Conservation (phyloP, 257 asterid genomes). For the Scutellaria galericulata region DNA sequence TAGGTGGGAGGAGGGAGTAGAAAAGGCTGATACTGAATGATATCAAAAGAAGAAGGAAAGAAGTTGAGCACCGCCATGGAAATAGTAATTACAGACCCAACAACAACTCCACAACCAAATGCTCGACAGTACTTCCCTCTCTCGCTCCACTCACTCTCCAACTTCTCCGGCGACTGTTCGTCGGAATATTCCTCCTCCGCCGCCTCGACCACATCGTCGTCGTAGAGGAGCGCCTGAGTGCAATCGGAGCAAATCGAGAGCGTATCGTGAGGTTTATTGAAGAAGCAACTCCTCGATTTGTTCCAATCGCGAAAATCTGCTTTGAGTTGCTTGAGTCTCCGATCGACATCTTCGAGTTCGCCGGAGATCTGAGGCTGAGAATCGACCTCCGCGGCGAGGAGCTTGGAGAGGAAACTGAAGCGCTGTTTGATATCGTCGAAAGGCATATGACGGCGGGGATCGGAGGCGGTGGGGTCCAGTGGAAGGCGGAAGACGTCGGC, state of each 20-base stretch:
- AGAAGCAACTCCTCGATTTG: not conserved
- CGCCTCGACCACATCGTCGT: not conserved
- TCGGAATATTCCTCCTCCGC: not conserved
- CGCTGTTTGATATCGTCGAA: slow-evolving; percentile 45
- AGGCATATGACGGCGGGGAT: slow-evolving; percentile 21
- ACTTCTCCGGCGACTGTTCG: slow-evolving; percentile 7
- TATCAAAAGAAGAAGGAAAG: not conserved
- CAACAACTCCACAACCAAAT: slow-evolving; percentile 43
- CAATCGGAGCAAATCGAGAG: slow-evolving; percentile 47
- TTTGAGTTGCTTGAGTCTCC: slow-evolving; percentile 31
- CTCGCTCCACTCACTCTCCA: slow-evolving; percentile 28
- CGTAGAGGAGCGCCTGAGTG: slow-evolving; percentile 36
- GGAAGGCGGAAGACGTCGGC: slow-evolving; percentile 41
- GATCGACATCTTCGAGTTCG: slow-evolving; percentile 28
- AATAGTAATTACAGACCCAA: slow-evolving; percentile 32
- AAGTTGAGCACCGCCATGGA: not conserved
- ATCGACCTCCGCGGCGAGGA: slow-evolving; percentile 42
- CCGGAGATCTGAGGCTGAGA: slow-evolving; percentile 34
- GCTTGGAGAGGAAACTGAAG: slow-evolving; percentile 39
- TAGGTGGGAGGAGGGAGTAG: slow-evolving; percentile 48
- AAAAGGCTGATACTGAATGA: not conserved
- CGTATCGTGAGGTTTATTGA: slow-evolving; percentile 22
- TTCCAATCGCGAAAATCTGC: slow-evolving; percentile 33
- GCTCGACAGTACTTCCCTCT: slow-evolving; percentile 31
- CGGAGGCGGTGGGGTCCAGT: slow-evolving; percentile 22